Conservation (phyloP, 2,329 filamentous ascomycete genomes). For the Alternaria sp. region DNA sequence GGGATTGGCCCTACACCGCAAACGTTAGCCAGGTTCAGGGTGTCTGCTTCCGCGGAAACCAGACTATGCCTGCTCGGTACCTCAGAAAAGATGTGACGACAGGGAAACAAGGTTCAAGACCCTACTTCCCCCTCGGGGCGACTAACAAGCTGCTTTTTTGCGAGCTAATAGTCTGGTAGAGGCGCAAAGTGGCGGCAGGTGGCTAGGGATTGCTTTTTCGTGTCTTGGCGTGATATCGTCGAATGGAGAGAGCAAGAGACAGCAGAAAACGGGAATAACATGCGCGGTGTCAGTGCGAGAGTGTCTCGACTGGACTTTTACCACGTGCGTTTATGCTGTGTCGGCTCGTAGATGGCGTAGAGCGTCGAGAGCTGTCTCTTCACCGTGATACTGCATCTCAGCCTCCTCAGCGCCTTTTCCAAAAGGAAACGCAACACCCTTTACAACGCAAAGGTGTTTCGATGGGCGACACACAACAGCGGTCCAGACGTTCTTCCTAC, state of each 20-base stretch:
- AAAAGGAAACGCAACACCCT: constrained; percentile 3
- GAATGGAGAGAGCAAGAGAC: background rate
- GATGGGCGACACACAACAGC: background rate
- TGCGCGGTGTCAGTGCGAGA: background rate
- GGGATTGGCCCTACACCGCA: background rate
- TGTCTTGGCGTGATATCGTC: background rate
- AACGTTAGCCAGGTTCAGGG: constrained; percentile 5
- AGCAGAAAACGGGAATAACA: background rate
- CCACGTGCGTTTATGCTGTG: constrained; percentile 3
- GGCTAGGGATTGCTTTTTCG: background rate
- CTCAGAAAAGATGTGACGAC: constrained; percentile 5
- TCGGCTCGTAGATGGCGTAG: background rate
- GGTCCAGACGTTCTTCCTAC: background rate
- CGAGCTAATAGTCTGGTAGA: constrained; percentile 1
- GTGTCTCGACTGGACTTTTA: constrained; percentile 2
- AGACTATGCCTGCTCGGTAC: constrained; percentile 3
- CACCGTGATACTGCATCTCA: constrained; percentile 1
- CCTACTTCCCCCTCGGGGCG: constrained; percentile 5
- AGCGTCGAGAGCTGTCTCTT: background rate
- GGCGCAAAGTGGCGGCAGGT: background rate
- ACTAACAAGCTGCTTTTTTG: constrained; percentile 4
- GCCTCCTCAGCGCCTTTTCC: constrained; percentile 2
- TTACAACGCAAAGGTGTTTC: background rate
- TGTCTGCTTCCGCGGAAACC: constrained; percentile 2
- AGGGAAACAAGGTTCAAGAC: constrained; percentile 8